Conservation (phyloP, 768 basidiomycete species). For the Podaxis rugospora region DNA sequence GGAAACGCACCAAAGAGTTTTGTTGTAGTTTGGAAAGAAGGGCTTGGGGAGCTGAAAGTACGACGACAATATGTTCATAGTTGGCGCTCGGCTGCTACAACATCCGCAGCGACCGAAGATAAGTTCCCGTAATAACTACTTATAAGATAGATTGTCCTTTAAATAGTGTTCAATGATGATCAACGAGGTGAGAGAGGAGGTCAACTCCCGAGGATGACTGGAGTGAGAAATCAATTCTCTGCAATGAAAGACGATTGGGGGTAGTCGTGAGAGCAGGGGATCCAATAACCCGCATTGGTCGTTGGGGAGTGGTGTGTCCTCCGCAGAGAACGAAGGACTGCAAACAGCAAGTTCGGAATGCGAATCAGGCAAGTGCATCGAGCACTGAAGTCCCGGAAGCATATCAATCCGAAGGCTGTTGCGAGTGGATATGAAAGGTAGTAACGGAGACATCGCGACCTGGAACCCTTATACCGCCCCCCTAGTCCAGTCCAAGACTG, state of each 20-base stretch:
- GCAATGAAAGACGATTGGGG: not conserved
- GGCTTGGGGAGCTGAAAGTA: not conserved
- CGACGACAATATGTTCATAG: not conserved
- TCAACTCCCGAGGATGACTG: not conserved
- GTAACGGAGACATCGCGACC: not conserved
- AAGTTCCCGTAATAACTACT: not conserved
- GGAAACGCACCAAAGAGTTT: not conserved
- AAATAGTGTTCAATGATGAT: not conserved
- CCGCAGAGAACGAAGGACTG: no score
- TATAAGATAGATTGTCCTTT: not conserved
- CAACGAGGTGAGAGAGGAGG: not conserved
- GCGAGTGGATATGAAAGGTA: not conserved
- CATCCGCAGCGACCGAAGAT: not conserved
- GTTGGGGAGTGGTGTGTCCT: not conserved
- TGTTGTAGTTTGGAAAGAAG: not conserved
- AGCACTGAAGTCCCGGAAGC: slow-evolving; percentile 6
- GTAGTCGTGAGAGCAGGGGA: not conserved
- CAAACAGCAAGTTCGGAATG: slow-evolving; percentile 1
- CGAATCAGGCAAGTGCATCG: slow-evolving; percentile 7
- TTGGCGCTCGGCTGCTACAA: not conserved
- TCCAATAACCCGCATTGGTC: slow-evolving; percentile 1
- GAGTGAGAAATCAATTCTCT: slow-evolving; percentile 5
- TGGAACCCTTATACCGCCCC: not conserved
- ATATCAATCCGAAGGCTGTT: slow-evolving; percentile 1
- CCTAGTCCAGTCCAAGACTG: not conserved